Evolutionary conservation across 2,329 filamentous ascomycete species (phyloP).

Genomic region (Huntiella moniliformis): DNA sequence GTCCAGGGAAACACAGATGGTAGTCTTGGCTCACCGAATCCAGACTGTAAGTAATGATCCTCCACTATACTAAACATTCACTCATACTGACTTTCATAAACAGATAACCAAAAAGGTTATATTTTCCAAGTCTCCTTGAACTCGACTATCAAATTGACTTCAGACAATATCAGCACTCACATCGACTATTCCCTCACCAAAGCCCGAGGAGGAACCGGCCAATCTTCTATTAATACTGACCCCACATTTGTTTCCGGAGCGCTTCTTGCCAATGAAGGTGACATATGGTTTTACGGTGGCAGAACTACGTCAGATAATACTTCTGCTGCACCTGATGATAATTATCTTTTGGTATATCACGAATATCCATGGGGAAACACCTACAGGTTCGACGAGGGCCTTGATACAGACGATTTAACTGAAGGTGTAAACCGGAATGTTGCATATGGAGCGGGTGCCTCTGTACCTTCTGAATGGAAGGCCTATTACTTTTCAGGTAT

Average conservation of each 20-base stretch:
- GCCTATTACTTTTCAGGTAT: conserved; percentile 55
- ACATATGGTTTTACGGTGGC: conserved; percentile 48
- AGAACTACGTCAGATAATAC: conserved; percentile 21
- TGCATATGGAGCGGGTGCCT: conserved; percentile 44
- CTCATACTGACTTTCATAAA: not conserved
- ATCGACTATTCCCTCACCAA: conserved; percentile 29
- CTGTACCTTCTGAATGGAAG: conserved; percentile 48
- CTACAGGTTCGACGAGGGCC: conserved; percentile 27
- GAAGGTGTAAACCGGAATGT: conserved; percentile 38
- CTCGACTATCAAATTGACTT: conserved; percentile 17
- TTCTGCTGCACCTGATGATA: conserved; percentile 21
- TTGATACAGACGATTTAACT: conserved; percentile 23
- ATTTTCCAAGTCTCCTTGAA: conserved; percentile 43
- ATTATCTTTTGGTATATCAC: conserved; percentile 32
- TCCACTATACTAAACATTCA: conserved; percentile 4
- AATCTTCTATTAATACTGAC: conserved; percentile 30
- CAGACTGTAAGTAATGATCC: conserved; percentile 24
- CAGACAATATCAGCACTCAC: conserved; percentile 28
- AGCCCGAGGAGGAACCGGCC: conserved; percentile 26
- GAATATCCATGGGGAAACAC: conserved; percentile 30
- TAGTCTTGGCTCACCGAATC: conserved; percentile 14
- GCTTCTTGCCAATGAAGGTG: conserved; percentile 44
- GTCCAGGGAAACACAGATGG: conserved; percentile 29
- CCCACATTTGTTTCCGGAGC: conserved; percentile 43
- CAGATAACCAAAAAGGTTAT: conserved; percentile 32